phyloP scores from a whole-genome alignment of 371 early-diverging fungal species.

The Circinella umbellata region DNA sequence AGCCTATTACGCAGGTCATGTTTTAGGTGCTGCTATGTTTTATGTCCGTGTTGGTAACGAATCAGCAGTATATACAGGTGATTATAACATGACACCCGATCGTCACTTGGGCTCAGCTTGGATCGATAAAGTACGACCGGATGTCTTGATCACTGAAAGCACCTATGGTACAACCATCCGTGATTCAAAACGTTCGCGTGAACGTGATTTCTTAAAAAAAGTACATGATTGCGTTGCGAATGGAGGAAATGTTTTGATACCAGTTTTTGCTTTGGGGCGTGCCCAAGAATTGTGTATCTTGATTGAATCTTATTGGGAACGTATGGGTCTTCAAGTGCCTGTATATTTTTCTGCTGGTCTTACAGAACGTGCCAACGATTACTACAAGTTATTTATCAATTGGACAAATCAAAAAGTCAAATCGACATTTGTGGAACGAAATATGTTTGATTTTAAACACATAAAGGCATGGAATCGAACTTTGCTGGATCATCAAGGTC shows the following conservation, averaged over 20 bases:
- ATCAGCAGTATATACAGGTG: slow-evolving; percentile 95
- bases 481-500: slow-evolving; percentile 73
- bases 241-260: slow-evolving; percentile 96
- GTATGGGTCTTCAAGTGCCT: slow-evolving; percentile 86
- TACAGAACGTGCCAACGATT: slow-evolving; percentile 92
- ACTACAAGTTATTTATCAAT: slow-evolving; percentile 92
- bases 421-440: slow-evolving; percentile 82
- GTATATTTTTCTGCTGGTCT: slow-evolving; percentile 95
- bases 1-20: slow-evolving; percentile 98
- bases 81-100: slow-evolving; percentile 98
- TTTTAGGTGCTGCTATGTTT: slow-evolving; percentile 98
- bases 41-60: slow-evolving; percentile 82
- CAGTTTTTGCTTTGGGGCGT: slow-evolving; percentile 95
- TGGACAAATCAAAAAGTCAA: slow-evolving; percentile 97
- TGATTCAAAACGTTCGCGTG: slow-evolving; percentile 91
- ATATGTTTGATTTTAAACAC: slow-evolving; percentile 95
- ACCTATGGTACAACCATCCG: slow-evolving; percentile 97
- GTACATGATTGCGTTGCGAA: slow-evolving; percentile 85
- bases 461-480: slow-evolving; percentile 83
- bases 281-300: slow-evolving; percentile 97
- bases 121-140: slow-evolving; percentile 90
- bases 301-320: slow-evolving; percentile 95
- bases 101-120: slow-evolving; percentile 94
- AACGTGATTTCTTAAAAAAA: slow-evolving; percentile 91
- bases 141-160: slow-evolving; percentile 94